These are phyloP conservation scores for Aspergillus eucalypticola DNA, from an alignment of 2,329 filamentous ascomycete genomes.

Conservation along the genomic window DNA sequence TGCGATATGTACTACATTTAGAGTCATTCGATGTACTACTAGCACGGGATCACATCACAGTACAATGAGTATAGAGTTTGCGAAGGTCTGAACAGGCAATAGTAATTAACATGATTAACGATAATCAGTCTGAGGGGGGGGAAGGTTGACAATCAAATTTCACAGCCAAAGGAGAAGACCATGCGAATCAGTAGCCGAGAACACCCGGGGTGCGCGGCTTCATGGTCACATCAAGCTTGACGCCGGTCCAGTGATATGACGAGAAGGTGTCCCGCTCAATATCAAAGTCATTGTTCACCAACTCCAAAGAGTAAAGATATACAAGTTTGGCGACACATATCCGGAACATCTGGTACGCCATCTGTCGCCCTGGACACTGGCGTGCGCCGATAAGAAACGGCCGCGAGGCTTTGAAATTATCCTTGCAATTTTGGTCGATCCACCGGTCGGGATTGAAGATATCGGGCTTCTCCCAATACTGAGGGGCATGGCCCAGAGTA, in stretches of 20 bases:
- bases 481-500: neutral
- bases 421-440: neutral
- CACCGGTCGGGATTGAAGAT: neutral
- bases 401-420: neutral
- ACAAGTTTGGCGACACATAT: neutral
- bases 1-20: too few relatives aligned
- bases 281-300: neutral
- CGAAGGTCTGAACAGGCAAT: too few relatives aligned
- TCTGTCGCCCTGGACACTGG: neutral
- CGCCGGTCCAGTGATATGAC: neutral
- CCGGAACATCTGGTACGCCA: neutral
- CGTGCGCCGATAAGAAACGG: neutral
- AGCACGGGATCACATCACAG: too few relatives aligned
- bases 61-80: too few relatives aligned
- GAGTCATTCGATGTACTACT: too few relatives aligned
- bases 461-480: neutral
- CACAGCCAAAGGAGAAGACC: too few relatives aligned
- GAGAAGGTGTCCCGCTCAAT: neutral
- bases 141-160: too few relatives aligned
- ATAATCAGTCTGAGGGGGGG: too few relatives aligned
- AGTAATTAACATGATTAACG: too few relatives aligned
- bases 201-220: neutral
- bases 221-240: neutral
- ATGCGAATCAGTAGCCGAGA: neutral
- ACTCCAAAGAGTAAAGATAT: neutral